Evolutionary conservation across 768 basidiomycete genomes (phyloP).

Genomic region (Pleurotus pulmonarius): DNA sequence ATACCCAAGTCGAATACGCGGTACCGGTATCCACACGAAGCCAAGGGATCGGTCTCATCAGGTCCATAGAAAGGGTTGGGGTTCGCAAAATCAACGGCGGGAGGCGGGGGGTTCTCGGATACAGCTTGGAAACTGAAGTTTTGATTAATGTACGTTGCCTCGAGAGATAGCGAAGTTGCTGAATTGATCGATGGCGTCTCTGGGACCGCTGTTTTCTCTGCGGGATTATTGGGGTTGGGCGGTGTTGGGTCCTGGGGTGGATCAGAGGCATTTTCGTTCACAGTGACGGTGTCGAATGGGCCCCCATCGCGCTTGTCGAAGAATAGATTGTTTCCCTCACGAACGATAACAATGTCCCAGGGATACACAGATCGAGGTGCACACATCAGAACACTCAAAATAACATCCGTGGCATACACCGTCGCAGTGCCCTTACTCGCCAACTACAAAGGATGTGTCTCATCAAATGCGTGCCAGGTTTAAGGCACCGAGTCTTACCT

Average conservation of each 20-base stretch:
- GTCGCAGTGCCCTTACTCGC: conserved; percentile 77
- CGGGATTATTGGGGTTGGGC: conserved; percentile 72
- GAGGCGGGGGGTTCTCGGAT: conserved; percentile 58
- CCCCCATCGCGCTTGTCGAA: conserved; percentile 98
- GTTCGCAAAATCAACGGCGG: conserved; percentile 70
- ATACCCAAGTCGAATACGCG: conserved; percentile 91
- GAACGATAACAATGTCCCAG: conserved; percentile 96
- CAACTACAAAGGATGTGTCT: conserved; percentile 43
- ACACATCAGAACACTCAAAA: conserved; percentile 94
- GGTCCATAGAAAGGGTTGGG: conserved; percentile 95
- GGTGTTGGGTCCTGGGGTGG: conserved; percentile 83
- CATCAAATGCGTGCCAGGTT: background rate
- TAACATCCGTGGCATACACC: conserved; percentile 93
- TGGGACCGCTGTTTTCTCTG: conserved; percentile 55
- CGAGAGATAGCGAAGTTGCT: conserved; percentile 88
- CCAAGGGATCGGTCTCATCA: conserved; percentile 92
- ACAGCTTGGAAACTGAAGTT: conserved; percentile 98
- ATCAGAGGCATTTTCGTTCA: conserved; percentile 97
- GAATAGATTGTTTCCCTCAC: conserved; percentile 90
- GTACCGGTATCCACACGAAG: conserved; percentile 96
- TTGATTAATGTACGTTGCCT: conserved; percentile 98
- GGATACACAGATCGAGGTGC: conserved; percentile 94
- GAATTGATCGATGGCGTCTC: conserved; percentile 89
- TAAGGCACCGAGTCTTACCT: conserved; percentile 41
- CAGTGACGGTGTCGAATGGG: conserved; percentile 94